phyloP scores from a whole-genome alignment of 2,329 filamentous ascomycete species.

The Tolypocladium pustulatum region DNA sequence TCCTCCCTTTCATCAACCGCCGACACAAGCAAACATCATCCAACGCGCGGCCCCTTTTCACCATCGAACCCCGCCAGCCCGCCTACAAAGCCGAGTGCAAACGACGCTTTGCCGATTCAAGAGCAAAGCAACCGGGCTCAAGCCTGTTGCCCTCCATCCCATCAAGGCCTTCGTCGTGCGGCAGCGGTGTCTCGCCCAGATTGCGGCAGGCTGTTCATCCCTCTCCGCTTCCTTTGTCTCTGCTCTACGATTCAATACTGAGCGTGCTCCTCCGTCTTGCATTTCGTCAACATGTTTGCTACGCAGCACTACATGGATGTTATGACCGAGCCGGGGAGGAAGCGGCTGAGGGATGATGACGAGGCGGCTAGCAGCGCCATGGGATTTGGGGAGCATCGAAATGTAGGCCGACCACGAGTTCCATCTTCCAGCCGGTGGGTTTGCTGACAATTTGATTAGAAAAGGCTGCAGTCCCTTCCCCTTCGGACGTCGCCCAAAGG shows the following conservation, averaged over 20 bases:
- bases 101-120: not conserved
- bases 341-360: slow-evolving; percentile 37
- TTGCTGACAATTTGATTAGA: slow-evolving; percentile 25
- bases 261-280: not conserved
- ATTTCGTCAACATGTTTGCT: slow-evolving; percentile 24
- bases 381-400: slow-evolving; percentile 40
- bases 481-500: slow-evolving; percentile 33
- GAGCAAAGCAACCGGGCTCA: not conserved
- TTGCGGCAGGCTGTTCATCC: not conserved
- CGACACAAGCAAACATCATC: not conserved
- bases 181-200: not conserved
- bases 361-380: slow-evolving; percentile 22
- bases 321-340: slow-evolving; percentile 26
- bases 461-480: slow-evolving; percentile 43
- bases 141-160: not conserved
- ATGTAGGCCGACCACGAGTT: slow-evolving; percentile 23
- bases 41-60: not conserved
- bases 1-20: not conserved
- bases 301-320: slow-evolving; percentile 20
- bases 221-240: not conserved
- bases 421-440: too few species aligned
- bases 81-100: not conserved
- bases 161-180: not conserved
- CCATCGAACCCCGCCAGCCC: not conserved
- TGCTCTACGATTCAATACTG: too few species aligned